Base-by-base conservation (phyloP, 352 stramenopile genomes). In the Phytophthora fragariaefolia region DNA sequence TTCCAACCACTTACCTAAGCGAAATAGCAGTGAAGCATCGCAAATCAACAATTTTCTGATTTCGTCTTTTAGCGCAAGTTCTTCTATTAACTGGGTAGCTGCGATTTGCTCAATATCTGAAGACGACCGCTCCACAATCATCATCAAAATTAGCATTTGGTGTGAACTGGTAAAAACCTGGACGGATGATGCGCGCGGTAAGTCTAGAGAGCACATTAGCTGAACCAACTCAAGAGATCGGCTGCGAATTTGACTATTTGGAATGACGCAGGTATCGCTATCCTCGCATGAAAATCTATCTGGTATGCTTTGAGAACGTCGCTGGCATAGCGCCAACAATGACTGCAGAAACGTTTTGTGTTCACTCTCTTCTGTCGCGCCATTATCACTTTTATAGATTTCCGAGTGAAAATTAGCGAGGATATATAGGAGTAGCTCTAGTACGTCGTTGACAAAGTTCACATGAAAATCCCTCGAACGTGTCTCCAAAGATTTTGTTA, bases 131-230 rank as follows among this genome's bases (percentile, higher is more conserved):
- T 81, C 73, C 7, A 74, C 48, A 15, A 79, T 71, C 34, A 50
- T 63, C 51, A 81, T 63, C 6, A 81, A 60, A 22, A 63, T 70
- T 2, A 18, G 6, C 38, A 81, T 66, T 18, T 65, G 65, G 13
- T 20, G n/a, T 18, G 56, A 32, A 23, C 57, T 69, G 3, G 46
- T 43, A 22, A 81, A 78, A 4, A 79, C 52, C 22, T 67, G 38
- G 4, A 62, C 50, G 1, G 73, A 70, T 23, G 50, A 72, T 7
- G n/a, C 52, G 8, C 58, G 58, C 6, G 49, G 51, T 20, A 68
- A 40, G 22, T 81, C 61, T 4, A 76, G 63, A 15, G 62, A 81
- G 52, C 66, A 77, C n/a, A 79, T 24, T 9, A 77, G 26, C 20
- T 69, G 67, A 13, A 81, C 51, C 1, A 81, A 46, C 9, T 48